phyloP scores from a whole-genome alignment of 2,329 filamentous ascomycete genomes.

The Calonectria ilicicola region DNA sequence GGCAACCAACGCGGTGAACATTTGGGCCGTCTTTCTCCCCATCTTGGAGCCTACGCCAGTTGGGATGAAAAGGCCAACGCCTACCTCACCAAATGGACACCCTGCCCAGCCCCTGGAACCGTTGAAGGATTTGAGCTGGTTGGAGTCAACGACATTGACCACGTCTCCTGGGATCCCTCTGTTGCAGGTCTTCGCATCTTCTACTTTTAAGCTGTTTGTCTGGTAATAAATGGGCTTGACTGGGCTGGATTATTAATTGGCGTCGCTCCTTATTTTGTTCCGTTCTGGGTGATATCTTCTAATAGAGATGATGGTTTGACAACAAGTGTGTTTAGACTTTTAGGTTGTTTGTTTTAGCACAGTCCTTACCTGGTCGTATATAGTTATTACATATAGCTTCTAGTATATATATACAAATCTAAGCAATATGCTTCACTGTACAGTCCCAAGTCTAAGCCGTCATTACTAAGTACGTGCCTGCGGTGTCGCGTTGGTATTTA shows the following conservation, averaged over 20 bases:
- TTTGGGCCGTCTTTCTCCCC: conserved; percentile 27
- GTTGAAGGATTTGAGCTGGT: conserved; percentile 35
- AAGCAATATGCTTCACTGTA: too few relatives aligned
- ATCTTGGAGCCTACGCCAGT: conserved; percentile 6
- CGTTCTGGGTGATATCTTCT: not conserved
- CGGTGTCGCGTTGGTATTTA: too few relatives aligned
- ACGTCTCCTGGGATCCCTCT: conserved; percentile 27
- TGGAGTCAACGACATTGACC: conserved; percentile 33
- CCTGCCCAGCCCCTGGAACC: conserved; percentile 31
- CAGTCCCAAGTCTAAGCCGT: too few relatives aligned
- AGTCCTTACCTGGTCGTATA: not conserved
- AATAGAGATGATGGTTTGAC: not conserved
- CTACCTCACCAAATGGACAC: conserved; percentile 31
- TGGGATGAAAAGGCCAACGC: conserved; percentile 31
- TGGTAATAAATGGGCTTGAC: not conserved
- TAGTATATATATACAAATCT: too few relatives aligned
- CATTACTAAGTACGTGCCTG: not conserved
- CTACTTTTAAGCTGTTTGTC: conserved; percentile 6
- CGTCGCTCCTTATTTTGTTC: not conserved
- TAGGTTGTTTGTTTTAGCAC: not conserved
- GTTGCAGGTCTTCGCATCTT: conserved; percentile 30
- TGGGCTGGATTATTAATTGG: not conserved
- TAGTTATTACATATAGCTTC: not conserved
- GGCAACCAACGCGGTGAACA: conserved; percentile 44
- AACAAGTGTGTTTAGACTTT: not conserved